Evolutionary conservation across 345 rosid genomes (phyloP), one percentile per base, ranked within the genome.

Genomic region (Ceriops tagal): DNA sequence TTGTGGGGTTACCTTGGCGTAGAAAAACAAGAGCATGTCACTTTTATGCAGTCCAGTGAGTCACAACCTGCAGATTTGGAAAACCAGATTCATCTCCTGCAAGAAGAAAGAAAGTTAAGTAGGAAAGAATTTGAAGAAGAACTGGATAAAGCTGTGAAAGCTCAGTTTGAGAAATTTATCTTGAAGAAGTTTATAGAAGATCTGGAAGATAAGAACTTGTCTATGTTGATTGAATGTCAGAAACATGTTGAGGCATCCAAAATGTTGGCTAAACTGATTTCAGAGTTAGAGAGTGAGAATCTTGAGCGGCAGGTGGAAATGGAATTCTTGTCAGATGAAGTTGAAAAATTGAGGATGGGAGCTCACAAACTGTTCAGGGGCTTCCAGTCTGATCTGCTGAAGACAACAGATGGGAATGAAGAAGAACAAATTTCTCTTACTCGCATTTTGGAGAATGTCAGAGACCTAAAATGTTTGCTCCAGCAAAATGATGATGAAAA

Each of bases 91-190:
- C 79, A 69, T 74, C 57, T 75, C 56, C 84, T 95, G 71, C 88
- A 80, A 65, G 93, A 92, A 71, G 96, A 90, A 74, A 85, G 88
- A 30, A 82, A 27, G 58, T 19, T 37, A 57, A 67, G 70, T 53
- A 77, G 59, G 75, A 72, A 77, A 64, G 92, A 92, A 32, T 95
- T 83, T 67, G 96, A 90, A 81, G 98, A 89, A 72, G 96, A 92
- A 66, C 86, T 92, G 69, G 99, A 88, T 68, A 77, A 77, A 69
- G 73, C 80, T 26, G 80, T 70, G 21, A 77, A 77, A 66, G 66
- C 80, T 18, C 80, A 77, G 63, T 66, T 77, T 62, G 80, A 77
- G 76, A 71, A 72, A 35, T 67, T 72, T 69, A 63, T 77, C 65
- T 67, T 77, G 69, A 76, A 77, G 53, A 77, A 77, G 76, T 77